Evolutionary conservation across 2,329 filamentous ascomycete genomes (phyloP), one percentile per base, ranked within the genome.

Genomic region (Macrophomina pseudophaseolina): DNA sequence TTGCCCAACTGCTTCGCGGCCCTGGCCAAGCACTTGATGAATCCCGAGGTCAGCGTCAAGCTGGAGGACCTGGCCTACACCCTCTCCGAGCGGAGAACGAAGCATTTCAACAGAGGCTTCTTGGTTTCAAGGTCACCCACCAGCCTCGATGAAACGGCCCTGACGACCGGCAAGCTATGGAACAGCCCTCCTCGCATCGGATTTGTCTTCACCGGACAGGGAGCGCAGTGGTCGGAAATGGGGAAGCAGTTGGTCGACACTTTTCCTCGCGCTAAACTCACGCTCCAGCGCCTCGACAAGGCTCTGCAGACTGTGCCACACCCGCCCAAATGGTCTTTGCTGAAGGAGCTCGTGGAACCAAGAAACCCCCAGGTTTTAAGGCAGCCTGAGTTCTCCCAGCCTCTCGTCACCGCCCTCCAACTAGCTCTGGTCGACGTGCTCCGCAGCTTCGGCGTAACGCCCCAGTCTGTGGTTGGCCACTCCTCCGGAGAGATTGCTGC

Each of bases 201-300:
- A 53, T 3, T 32, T 33, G 70, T 75, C 1, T 77, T 75, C 69
- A 77, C 72, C 3, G 75, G 75, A 0, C 74, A 77, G 68, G 74
- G 75, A 12, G 74, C 74, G 2, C 73, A 75, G 48, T 76, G 69
- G 67, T 30, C 18, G 2, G 54, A 51, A 3, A 64, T 64, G 66
- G 68, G 66, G 30, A 18, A 3, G 23, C n/a, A 65, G 68, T 12
- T 38, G 6, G 6, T 38, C 35, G 35, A 12, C 33, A 48, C 64
- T n/a, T 64, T 66, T 23, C 58, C 67, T 2, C 11, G 16, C 0
- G 35, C 58, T 3, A 33, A 8, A 30, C 4, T n/a, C 16, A 12
- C 14, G 4, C n/a, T 68, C 1, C 2, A 44, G 40, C 11, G 52
- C 11, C 51, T 68, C 32, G 70, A 72, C 35, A 18, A 48, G 7